These are phyloP conservation scores for Porodaedalea pini DNA, from an alignment of 1,284 basidiomycete species.

Conservation along the genomic window DNA sequence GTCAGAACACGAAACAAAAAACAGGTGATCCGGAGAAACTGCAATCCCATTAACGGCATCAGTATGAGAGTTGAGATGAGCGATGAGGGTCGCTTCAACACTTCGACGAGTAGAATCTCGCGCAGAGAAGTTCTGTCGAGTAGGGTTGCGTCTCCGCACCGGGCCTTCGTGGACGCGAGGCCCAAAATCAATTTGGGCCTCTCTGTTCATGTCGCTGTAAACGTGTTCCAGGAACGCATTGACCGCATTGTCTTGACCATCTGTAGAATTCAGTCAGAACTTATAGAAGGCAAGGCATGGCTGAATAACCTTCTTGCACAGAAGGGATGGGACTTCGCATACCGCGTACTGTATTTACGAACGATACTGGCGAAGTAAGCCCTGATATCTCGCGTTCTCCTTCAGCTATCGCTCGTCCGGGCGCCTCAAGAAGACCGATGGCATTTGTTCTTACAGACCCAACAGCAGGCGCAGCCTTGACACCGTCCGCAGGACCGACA, in stretches of 20 bases:
- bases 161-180: constrained; percentile 80
- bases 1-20: constrained; percentile 88
- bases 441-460: constrained; percentile 78
- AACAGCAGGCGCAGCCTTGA: constrained; percentile 81
- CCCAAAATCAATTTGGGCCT: constrained; percentile 86
- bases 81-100: constrained; percentile 74
- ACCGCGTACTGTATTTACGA: constrained; percentile 49
- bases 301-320: constrained; percentile 12
- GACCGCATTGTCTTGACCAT: constrained; percentile 84
- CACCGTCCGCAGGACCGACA: constrained; percentile 62
- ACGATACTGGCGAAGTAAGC: constrained; percentile 62
- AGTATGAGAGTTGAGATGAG: constrained; percentile 83
- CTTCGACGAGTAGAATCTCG: constrained; percentile 54
- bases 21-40: constrained; percentile 90
- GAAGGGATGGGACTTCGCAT: constrained; percentile 43
- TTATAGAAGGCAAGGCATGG: constrained; percentile 2
- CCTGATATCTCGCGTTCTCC: constrained; percentile 65
- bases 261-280: constrained; percentile 36
- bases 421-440: constrained; percentile 69
- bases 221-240: constrained; percentile 82
- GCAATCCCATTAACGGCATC: constrained; percentile 78
- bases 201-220: constrained; percentile 83
- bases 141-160: constrained; percentile 66
- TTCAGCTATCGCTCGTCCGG: constrained; percentile 58
- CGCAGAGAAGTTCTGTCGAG: constrained; percentile 58